These are phyloP conservation scores for Penicillium ucsense DNA, from an alignment of 495 filamentous ascomycete genomes.

Conservation along the genomic window DNA sequence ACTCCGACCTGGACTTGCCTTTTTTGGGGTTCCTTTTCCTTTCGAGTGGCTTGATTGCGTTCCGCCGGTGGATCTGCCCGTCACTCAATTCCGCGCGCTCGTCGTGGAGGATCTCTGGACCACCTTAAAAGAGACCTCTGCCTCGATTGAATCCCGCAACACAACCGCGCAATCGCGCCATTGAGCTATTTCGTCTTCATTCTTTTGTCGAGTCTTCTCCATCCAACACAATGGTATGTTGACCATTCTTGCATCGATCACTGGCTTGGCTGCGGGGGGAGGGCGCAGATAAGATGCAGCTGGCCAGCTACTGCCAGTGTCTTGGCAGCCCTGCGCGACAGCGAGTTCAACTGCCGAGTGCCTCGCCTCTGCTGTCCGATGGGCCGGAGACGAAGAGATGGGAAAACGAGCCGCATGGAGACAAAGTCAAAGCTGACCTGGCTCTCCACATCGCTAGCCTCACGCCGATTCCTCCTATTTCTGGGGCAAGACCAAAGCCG, in stretches of 20 bases:
- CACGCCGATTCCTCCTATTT: slow-evolving; percentile 84
- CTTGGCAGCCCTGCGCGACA: no score
- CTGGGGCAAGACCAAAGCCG: slow-evolving; percentile 55
- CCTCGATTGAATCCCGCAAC: not conserved
- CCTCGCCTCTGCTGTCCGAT: no score
- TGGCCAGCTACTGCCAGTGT: no score
- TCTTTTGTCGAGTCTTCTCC: not conserved
- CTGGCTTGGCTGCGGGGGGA: no score
- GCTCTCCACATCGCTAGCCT: slow-evolving; percentile 41
- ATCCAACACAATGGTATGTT: not conserved
- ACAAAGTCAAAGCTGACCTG: not conserved
- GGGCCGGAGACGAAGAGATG: no score
- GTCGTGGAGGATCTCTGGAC: not conserved
- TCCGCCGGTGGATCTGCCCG: not conserved
- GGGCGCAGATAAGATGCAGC: no score
- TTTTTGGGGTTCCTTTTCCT: not conserved
- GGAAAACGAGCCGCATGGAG: no score
- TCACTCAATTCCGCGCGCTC: not conserved
- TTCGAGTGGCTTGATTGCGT: not conserved
- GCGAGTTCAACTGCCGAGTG: no score
- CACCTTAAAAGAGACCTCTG: not conserved
- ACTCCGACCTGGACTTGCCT: no score
- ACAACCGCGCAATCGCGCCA: not conserved
- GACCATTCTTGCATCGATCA: no score
- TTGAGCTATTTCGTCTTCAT: not conserved